Evolutionary conservation across 2,329 filamentous ascomycete genomes (phyloP).

Genomic region (Rhexocercosporidium sp.): DNA sequence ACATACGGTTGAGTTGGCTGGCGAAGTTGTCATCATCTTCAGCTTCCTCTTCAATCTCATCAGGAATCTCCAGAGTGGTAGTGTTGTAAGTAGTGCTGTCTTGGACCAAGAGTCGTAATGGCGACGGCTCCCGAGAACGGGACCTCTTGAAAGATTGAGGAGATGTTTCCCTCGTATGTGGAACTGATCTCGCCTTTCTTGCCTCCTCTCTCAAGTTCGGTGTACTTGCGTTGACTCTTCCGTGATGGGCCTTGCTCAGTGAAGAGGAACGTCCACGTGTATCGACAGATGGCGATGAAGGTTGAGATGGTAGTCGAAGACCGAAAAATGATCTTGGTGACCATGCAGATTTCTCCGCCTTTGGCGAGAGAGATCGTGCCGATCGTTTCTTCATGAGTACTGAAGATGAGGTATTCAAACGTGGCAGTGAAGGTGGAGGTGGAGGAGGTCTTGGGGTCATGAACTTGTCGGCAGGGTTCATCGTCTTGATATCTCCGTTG

Average conservation of each 20-base stretch:
- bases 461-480: slow-evolving; percentile 80
- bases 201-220: slow-evolving; percentile 21
- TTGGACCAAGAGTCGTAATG: slow-evolving; percentile 48
- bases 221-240: slow-evolving; percentile 19
- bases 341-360: slow-evolving; percentile 36
- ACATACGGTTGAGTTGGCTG: slow-evolving; percentile 39
- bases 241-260: slow-evolving; percentile 23
- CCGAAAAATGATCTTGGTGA: slow-evolving; percentile 40
- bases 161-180: slow-evolving; percentile 31
- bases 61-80: slow-evolving; percentile 48
- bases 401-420: slow-evolving; percentile 51
- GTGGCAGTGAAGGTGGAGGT: slow-evolving; percentile 51
- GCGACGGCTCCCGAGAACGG: slow-evolving; percentile 51
- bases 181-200: slow-evolving; percentile 25
- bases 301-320: slow-evolving; percentile 27
- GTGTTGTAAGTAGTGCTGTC: slow-evolving; percentile 42
- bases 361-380: slow-evolving; percentile 38
- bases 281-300: slow-evolving; percentile 10
- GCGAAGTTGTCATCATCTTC: slow-evolving; percentile 70
- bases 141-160: slow-evolving; percentile 26
- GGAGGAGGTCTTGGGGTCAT: slow-evolving; percentile 67
- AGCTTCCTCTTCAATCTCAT: slow-evolving; percentile 53
- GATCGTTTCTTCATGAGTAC: slow-evolving; percentile 38
- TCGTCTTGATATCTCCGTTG: slow-evolving; percentile 68
- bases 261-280: slow-evolving; percentile 36